phyloP scores from a whole-genome alignment of 306 rosid genomes.

The Neltuma alba region DNA sequence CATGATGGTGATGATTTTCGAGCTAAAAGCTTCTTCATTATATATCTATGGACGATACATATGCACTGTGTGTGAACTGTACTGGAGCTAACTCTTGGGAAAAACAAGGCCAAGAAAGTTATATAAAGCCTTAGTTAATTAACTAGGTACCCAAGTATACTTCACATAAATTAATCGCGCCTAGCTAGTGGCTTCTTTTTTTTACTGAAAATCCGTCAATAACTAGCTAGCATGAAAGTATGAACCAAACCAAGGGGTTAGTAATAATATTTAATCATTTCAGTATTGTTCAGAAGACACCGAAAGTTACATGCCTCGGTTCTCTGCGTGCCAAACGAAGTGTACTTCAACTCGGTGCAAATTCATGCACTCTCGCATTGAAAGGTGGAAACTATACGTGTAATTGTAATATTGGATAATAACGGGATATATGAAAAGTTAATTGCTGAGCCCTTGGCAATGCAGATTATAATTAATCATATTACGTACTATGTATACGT shows the following conservation, averaged over 20 bases:
- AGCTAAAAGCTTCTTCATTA: constrained; percentile 25
- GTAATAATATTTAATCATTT: background rate
- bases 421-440: background rate
- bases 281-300: constrained; percentile 19
- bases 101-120: no score
- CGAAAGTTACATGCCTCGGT: constrained; percentile 39
- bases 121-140: background rate
- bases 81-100: background rate
- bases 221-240: constrained; percentile 4
- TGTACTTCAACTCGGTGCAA: background rate
- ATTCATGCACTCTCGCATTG: constrained; percentile 1
- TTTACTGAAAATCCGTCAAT: no score
- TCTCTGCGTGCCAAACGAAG: background rate
- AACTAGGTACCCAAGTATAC: background rate
- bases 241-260: constrained; percentile 31
- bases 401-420: constrained; percentile 19
- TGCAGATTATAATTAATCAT: background rate
- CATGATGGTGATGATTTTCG: constrained; percentile 41
- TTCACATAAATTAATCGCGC: background rate
- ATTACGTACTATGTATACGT: no score
- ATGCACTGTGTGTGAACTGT: background rate
- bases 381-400: constrained; percentile 22
- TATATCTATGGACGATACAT: background rate
- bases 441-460: constrained; percentile 6
- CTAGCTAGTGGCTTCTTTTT: no score